Evolutionary conservation across 2,329 filamentous ascomycete species (phyloP).

Genomic region (Ophiostoma ulmi): DNA sequence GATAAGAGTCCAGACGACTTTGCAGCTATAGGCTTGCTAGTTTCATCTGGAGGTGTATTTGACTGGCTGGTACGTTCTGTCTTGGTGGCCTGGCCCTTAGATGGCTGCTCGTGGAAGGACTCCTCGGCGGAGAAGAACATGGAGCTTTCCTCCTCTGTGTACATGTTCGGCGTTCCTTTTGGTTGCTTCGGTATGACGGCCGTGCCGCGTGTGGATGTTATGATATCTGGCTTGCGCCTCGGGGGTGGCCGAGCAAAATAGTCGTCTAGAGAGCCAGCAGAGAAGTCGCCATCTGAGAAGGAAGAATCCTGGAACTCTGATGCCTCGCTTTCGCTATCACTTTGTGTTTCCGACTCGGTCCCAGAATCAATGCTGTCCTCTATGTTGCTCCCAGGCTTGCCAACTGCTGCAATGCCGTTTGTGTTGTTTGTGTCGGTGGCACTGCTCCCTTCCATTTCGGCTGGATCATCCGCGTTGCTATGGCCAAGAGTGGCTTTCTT

Average conservation of each 20-base stretch:
- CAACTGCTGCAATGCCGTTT: neutral
- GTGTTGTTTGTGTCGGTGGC: neutral
- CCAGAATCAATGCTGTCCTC: neutral
- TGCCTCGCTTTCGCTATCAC: constrained; percentile 15
- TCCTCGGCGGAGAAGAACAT: constrained; percentile 27
- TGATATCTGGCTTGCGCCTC: neutral
- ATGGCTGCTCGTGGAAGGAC: constrained; percentile 3
- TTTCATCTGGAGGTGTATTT: constrained; percentile 26
- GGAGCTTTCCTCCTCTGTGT: constrained; percentile 23
- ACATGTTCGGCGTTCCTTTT: neutral
- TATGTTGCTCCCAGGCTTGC: neutral
- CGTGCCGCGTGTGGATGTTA: neutral
- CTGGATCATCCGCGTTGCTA: neutral
- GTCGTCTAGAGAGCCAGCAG: constrained; percentile 16
- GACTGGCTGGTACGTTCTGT: constrained; percentile 20
- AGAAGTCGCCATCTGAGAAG: constrained; percentile 12
- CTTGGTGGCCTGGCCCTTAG: neutral
- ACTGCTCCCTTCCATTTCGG: neutral
- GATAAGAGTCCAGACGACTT: constrained; percentile 31
- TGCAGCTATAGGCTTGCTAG: constrained; percentile 21
- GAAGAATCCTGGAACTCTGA: constrained; percentile 25
- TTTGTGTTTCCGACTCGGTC: neutral
- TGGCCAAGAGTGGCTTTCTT: neutral
- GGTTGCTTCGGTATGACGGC: neutral
- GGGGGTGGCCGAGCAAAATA: constrained; percentile 17